A percentile compares a stretch with the other conserved stretches of the same genome.
Evolutionary conservation across 495 filamentous ascomycete species (phyloP).

Genomic region (Rhizodiscina lignyota): DNA sequence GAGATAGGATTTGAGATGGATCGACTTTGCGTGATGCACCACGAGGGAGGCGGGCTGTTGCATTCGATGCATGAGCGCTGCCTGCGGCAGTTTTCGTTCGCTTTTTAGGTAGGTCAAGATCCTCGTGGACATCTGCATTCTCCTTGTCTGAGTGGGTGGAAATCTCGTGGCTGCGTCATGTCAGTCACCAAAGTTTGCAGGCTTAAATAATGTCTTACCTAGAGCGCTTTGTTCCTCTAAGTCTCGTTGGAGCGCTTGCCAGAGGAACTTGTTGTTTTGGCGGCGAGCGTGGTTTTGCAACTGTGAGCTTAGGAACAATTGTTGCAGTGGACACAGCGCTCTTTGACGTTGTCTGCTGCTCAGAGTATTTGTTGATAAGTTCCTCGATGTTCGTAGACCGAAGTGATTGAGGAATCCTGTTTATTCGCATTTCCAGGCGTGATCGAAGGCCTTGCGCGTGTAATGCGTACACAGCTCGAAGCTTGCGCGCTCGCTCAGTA

Average conservation of each 20-base stretch:
- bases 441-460: conserved; percentile 71
- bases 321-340: conserved; percentile 14
- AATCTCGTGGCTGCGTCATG: conserved; percentile 40
- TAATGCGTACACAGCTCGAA: conserved; percentile 77
- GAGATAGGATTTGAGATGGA: conserved; percentile 52
- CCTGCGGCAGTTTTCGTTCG: conserved; percentile 28
- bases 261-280: conserved; percentile 12
- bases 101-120: conserved; percentile 40
- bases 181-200: conserved; percentile 2
- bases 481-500: conserved; percentile 77
- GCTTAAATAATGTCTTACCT: conserved; percentile 33
- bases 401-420: conserved; percentile 69
- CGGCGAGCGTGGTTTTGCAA: conserved; percentile 1
- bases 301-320: conserved; percentile 5
- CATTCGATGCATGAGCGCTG: conserved; percentile 13
- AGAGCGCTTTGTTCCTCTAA: conserved; percentile 35
- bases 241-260: conserved; percentile 7
- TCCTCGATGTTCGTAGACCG: conserved; percentile 76
- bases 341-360: conserved; percentile 15
- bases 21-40: conserved; percentile 31
- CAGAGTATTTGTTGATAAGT: conserved; percentile 40
- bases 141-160: conserved; percentile 46
- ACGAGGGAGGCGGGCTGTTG: conserved; percentile 24
- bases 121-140: conserved; percentile 37
- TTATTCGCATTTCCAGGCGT: conserved; percentile 85